Evolutionary conservation across 2,329 filamentous ascomycete species (phyloP).

Genomic region (Calonectria hawksworthii): DNA sequence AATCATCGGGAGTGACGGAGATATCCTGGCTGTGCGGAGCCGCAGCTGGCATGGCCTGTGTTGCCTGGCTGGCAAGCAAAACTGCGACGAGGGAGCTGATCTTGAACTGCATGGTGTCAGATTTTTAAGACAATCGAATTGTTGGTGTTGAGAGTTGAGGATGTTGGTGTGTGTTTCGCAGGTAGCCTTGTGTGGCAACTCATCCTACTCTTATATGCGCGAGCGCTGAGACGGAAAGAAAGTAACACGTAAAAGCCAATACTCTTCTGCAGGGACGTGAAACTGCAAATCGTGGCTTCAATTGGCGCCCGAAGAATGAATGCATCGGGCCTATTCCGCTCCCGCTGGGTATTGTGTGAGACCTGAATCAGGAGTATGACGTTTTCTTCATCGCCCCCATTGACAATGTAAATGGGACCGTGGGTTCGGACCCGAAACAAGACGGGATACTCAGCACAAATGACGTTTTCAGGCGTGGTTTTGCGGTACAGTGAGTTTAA

Average conservation of each 20-base stretch:
- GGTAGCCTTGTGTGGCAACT: neutral
- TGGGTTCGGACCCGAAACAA: neutral
- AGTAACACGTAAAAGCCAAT: no score
- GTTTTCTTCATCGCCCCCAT: neutral
- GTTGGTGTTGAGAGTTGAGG: neutral
- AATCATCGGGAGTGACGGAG: neutral
- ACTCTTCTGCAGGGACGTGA: neutral
- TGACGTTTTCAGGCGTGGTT: neutral
- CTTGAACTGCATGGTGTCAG: neutral
- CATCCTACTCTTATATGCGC: neutral
- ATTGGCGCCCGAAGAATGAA: neutral
- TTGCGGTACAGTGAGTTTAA: neutral
- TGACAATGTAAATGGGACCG: neutral
- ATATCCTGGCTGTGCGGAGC: neutral
- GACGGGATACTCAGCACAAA: neutral
- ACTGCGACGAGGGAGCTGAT: neutral
- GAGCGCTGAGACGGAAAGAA: neutral
- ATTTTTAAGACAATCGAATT: neutral
- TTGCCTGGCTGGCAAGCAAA: neutral
- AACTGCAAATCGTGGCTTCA: neutral
- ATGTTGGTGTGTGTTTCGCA: neutral
- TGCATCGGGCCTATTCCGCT: slow-evolving; percentile 3
- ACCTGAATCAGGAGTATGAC: neutral
- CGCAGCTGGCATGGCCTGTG: neutral
- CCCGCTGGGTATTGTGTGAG: neutral